Evolutionary conservation across 2,329 filamentous ascomycete species (phyloP), one percentile per base, ranked within the genome.

Genomic region (Falciphora oryzae): DNA sequence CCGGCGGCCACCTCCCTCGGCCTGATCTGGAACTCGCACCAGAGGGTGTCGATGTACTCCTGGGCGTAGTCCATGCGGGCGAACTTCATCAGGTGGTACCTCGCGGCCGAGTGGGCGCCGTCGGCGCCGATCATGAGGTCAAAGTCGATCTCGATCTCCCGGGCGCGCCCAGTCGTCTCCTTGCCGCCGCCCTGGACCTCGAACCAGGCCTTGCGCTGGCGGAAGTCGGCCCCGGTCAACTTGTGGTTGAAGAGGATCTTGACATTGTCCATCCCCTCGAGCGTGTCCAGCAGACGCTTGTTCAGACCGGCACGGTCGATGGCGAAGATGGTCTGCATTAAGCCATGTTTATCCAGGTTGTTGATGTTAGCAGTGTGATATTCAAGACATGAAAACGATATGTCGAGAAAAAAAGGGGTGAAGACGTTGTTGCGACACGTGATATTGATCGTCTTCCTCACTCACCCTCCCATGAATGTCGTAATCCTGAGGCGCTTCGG

Each of bases 71-170:
- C 87, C 86, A 98, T 92, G 14, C 90, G 87, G 0, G 89, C 85
- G 71, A 86, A 97, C 78, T 98, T 98, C 94, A 99, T 99, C 78
- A 99, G 80, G 73, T 98, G 93, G 74, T 92, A 96, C 63, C 95
- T 85, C 4, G 93, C 89, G 58, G 93, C 89, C 0, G 94, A 98
- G 77, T 99, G 94, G 0, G 95, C 95, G 10, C 95, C 95, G 72
- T 99, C 95, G 44, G 94, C 93, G 13, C 95, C 95, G 65, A 99
- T 91, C 79, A 99, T 87, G 69, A 97, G 86, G 76, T 98, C 93
- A 70, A 97, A 98, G n/a, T 81, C 76, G 28, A 96, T 84, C 73
- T 96, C 90, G 64, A 96, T 86, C 75, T 97, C 93, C 11, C 79
- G 79, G 1, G 83, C 78, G n/a, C 86, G 83, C 61, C 76, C 70